A percentile compares a stretch with the other conserved stretches of the same genome.
These are phyloP conservation scores for Aspergillus niger DNA, from an alignment of 2,329 filamentous ascomycete species.

Conservation along the genomic window DNA sequence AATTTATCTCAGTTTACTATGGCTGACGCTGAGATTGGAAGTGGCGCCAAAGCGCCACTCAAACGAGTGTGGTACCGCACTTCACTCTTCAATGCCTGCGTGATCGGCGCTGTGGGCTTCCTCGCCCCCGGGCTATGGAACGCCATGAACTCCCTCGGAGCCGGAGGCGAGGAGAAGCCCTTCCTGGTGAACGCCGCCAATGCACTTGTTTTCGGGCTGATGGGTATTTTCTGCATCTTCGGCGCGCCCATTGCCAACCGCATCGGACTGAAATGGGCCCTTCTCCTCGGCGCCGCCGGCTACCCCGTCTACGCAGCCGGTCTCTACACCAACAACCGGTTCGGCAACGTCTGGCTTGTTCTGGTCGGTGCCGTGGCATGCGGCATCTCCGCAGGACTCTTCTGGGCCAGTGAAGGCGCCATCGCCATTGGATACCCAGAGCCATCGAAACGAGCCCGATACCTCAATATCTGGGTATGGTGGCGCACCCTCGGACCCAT, in stretches of 20 bases:
- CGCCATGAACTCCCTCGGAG: conserved; percentile 57
- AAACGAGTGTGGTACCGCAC: conserved; percentile 50
- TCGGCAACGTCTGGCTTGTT: conserved; percentile 56
- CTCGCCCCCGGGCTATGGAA: conserved; percentile 53
- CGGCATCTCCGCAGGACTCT: conserved; percentile 53
- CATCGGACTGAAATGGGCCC: conserved; percentile 51
- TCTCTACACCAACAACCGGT: conserved; percentile 48
- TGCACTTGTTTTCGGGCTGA: conserved; percentile 50
- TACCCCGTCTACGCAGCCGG: conserved; percentile 51
- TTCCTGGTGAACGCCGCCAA: conserved; percentile 58
- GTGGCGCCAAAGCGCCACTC: background rate
- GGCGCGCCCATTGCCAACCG: conserved; percentile 53
- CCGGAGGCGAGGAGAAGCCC: conserved; percentile 55
- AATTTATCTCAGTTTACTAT: background rate
- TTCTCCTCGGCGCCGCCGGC: conserved; percentile 47
- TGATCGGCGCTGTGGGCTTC: conserved; percentile 57
- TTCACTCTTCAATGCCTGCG: conserved; percentile 57
- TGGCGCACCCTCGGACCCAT: conserved; percentile 55
- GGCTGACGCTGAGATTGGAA: background rate
- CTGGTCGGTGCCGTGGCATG: conserved; percentile 53
- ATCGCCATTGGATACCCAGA: conserved; percentile 54
- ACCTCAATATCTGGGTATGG: conserved; percentile 53
- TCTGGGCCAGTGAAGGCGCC: conserved; percentile 56
- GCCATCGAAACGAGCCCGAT: conserved; percentile 49
- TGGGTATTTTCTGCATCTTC: conserved; percentile 45